A percentile compares a stretch with the other conserved stretches of the same genome.
These are phyloP conservation scores for Berberis vulgaris DNA, from an alignment of 164 flowering plant genomes.

Conservation along the genomic window DNA sequence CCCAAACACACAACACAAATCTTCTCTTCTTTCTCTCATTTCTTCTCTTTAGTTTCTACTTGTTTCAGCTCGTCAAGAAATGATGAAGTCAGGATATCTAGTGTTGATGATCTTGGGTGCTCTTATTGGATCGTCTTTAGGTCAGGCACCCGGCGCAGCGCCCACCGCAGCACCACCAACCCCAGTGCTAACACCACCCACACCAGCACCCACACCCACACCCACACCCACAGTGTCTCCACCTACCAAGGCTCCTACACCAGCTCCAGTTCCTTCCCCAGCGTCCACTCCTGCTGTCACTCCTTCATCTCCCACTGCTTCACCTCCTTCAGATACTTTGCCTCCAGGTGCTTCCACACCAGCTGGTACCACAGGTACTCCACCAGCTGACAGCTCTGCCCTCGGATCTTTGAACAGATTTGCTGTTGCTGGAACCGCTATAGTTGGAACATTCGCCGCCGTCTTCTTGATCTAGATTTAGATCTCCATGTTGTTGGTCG, in stretches of 20 bases:
- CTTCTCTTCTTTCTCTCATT: neutral
- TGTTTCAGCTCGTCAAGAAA: neutral
- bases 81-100: neutral
- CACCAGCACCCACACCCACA: slow-evolving; percentile 1
- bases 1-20: neutral
- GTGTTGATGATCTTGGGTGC: neutral
- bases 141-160: slow-evolving; percentile 13
- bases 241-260: neutral
- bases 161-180: slow-evolving; percentile 1
- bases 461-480: slow-evolving; percentile 9
- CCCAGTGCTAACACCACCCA: neutral
- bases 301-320: neutral
- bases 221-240: slow-evolving; percentile 1
- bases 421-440: slow-evolving; percentile 3
- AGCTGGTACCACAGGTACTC: neutral
- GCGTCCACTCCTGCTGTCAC: neutral
- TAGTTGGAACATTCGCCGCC: slow-evolving; percentile 8
- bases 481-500: neutral
- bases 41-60: no score
- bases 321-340: neutral
- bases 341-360: neutral
- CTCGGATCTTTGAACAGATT: slow-evolving; percentile 10
- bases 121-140: slow-evolving; percentile 4
- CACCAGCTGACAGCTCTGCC: slow-evolving; percentile 6
- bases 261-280: neutral